Conservation (phyloP, 768 basidiomycete genomes). For the Boletus eberwhitei region DNA sequence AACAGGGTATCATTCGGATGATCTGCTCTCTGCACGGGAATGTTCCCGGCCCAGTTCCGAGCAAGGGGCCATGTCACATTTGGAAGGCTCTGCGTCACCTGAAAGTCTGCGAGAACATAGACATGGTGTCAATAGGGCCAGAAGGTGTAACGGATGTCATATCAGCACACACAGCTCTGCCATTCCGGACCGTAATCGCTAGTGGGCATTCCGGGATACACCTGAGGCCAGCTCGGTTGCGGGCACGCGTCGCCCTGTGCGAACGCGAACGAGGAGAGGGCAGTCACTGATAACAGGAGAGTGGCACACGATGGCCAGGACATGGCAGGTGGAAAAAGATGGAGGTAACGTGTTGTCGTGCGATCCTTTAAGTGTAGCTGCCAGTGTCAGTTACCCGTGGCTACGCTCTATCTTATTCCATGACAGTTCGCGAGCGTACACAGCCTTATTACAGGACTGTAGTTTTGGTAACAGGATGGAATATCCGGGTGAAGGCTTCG, state of each 20-base stretch:
- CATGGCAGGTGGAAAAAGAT: not conserved
- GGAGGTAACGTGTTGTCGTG: too few relatives aligned
- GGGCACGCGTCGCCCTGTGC: not conserved
- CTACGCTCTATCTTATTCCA: too few relatives aligned
- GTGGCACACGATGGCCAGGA: not conserved
- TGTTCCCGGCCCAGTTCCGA: constrained; percentile 59
- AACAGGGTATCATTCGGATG: constrained; percentile 66
- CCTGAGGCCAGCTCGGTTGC: constrained; percentile 32
- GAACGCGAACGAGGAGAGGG: not conserved
- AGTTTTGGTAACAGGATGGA: too few relatives aligned
- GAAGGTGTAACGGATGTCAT: not conserved
- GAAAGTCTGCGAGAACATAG: constrained; percentile 43
- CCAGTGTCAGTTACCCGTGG: too few relatives aligned
- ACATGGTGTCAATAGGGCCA: not conserved
- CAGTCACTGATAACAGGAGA: not conserved
- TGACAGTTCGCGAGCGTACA: too few relatives aligned
- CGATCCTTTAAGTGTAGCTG: too few relatives aligned
- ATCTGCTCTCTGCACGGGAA: constrained; percentile 54
- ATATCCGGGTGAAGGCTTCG: too few relatives aligned
- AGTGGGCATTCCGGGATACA: constrained; percentile 40
- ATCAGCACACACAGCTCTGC: constrained; percentile 50
- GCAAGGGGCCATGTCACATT: constrained; percentile 51
- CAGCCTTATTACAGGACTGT: too few relatives aligned
- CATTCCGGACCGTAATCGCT: constrained; percentile 54
- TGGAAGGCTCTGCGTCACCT: constrained; percentile 53